phyloP scores from a whole-genome alignment of 768 basidiomycete genomes.

The Leccinum rimulosum region DNA sequence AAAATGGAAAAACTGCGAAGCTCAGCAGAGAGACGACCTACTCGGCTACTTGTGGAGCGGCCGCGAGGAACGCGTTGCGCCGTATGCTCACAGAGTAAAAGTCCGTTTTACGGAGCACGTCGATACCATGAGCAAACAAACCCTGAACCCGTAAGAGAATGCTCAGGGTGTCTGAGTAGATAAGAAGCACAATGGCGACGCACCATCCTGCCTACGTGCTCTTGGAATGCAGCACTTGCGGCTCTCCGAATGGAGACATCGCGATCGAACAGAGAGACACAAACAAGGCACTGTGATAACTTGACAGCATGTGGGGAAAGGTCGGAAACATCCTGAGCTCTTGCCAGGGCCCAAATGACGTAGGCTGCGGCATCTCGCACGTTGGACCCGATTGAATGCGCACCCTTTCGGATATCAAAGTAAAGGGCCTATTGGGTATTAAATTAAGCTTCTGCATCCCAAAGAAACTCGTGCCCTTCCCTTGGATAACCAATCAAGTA shows the following conservation, averaged over 20 bases:
- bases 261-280: constrained; percentile 84
- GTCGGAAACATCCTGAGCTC: constrained; percentile 60
- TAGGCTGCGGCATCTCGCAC: constrained; percentile 95
- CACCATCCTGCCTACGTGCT: constrained; percentile 92
- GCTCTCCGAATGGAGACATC: constrained; percentile 94
- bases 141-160: constrained; percentile 47
- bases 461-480: constrained; percentile 36
- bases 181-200: constrained; percentile 26
- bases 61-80: constrained; percentile 78
- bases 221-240: constrained; percentile 97
- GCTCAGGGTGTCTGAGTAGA: constrained; percentile 12
- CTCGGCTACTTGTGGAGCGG: constrained; percentile 86
- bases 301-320: constrained; percentile 59
- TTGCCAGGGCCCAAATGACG: constrained; percentile 91
- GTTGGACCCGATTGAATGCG: constrained; percentile 91
- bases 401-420: constrained; percentile 89
- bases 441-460: constrained; percentile 12
- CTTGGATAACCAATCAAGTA: constrained; percentile 81
- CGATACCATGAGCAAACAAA: constrained; percentile 91
- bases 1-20: constrained; percentile 5
- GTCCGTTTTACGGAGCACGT: constrained; percentile 87
- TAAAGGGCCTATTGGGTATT: constrained; percentile 64
- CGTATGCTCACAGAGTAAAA: constrained; percentile 91
- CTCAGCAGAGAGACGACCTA: constrained; percentile 40
- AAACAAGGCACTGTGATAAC: constrained; percentile 71